Conservation (phyloP, 1,284 basidiomycete genomes). For the Malassezia equina region DNA sequence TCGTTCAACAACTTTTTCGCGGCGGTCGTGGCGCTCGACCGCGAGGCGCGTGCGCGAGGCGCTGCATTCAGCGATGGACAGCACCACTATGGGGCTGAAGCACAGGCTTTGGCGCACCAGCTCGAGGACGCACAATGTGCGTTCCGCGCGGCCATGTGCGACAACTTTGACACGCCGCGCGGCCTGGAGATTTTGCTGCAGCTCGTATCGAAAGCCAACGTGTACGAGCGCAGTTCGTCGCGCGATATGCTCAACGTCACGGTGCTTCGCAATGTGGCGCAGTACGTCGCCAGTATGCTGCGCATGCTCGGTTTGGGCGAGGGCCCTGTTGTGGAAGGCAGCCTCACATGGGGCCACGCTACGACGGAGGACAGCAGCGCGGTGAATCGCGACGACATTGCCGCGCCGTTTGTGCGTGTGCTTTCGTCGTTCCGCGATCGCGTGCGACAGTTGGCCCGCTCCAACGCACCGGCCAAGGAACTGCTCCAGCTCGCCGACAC, state of each 20-base stretch:
- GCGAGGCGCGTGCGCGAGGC: slow-evolving; percentile 40
- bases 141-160: slow-evolving; percentile 84
- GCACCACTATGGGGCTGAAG: slow-evolving; percentile 49
- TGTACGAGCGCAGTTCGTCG: slow-evolving; percentile 59
- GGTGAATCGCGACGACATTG: slow-evolving; percentile 63
- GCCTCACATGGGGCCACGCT: slow-evolving; percentile 40
- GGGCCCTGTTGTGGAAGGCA: slow-evolving; percentile 50
- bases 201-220: slow-evolving; percentile 75
- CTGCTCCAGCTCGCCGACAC: slow-evolving; percentile 56
- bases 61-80: slow-evolving; percentile 51
- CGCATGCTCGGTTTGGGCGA: slow-evolving; percentile 90
- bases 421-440: slow-evolving; percentile 85
- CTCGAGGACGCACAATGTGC: slow-evolving; percentile 64
- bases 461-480: slow-evolving; percentile 27
- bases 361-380: slow-evolving; percentile 21
- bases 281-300: slow-evolving; percentile 81
- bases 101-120: slow-evolving; percentile 50
- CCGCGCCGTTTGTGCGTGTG: slow-evolving; percentile 79
- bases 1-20: slow-evolving; percentile 93
- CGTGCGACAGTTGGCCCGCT: slow-evolving; percentile 70
- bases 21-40: slow-evolving; percentile 66
- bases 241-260: slow-evolving; percentile 57
- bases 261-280: slow-evolving; percentile 63
- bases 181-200: slow-evolving; percentile 71
- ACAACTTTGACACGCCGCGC: slow-evolving; percentile 90